phyloP scores from a whole-genome alignment of 257 asterid genomes.

The Capsicum chinense region DNA sequence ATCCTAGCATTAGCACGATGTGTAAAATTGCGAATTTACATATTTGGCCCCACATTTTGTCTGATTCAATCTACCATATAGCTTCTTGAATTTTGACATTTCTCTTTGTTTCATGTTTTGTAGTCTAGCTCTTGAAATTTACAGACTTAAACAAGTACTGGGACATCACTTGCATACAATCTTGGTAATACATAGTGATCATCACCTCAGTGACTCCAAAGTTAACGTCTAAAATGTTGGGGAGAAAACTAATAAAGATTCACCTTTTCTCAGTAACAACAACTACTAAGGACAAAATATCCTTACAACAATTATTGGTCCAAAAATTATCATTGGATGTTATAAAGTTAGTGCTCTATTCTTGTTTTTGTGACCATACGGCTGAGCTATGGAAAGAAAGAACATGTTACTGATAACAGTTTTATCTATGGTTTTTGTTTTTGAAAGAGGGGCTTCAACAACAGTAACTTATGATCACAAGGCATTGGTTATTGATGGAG shows the following conservation, averaged over 20 bases:
- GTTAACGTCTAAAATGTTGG: not conserved
- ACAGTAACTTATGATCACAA: conserved; percentile 66
- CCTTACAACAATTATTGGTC: conserved; percentile 24
- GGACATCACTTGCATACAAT: conserved; percentile 8
- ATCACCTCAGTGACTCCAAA: conserved; percentile 25
- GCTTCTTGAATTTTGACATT: conserved; percentile 12
- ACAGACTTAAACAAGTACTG: not conserved
- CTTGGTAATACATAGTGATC: not conserved
- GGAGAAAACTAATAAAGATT: not conserved
- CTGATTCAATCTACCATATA: not conserved
- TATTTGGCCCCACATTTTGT: not conserved
- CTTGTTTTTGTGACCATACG: conserved; percentile 3
- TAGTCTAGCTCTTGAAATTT: not conserved
- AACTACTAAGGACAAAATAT: conserved; percentile 29
- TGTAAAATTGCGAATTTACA: not conserved
- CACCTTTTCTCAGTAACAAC: conserved; percentile 24
- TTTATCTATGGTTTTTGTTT: conserved; percentile 41
- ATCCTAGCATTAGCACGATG: too few species aligned
- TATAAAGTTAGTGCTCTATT: conserved; percentile 22
- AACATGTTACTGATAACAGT: conserved; percentile 35
- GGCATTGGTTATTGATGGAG: conserved; percentile 77
- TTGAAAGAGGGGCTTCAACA: conserved; percentile 46
- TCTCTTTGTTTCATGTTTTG: conserved; percentile 22
- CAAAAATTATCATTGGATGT: conserved; percentile 24
- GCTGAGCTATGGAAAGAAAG: conserved; percentile 28